Conservation (phyloP, 148 eudicot species). For the Camellia japonica region DNA sequence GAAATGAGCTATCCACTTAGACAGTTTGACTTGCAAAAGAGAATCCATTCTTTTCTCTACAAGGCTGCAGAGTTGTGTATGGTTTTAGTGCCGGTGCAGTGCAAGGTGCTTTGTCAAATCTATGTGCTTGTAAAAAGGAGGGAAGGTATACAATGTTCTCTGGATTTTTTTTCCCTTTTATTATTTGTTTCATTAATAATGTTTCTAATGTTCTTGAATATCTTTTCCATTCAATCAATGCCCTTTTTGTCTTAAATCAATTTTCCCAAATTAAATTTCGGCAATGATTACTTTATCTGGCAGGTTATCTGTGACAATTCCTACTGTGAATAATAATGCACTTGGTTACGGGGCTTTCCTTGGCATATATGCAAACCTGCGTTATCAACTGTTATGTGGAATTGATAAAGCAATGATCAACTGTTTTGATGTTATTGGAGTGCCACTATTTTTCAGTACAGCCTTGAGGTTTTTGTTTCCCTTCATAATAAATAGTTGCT, state of each 20-base stretch:
- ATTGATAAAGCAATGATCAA: constrained; percentile 61
- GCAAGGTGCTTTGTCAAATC: constrained; percentile 75
- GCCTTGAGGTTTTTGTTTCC: constrained; percentile 59
- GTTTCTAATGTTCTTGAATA: neutral
- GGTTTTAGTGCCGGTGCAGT: constrained; percentile 77
- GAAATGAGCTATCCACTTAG: constrained; percentile 83
- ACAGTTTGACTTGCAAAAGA: constrained; percentile 85
- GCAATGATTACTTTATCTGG: constrained; percentile 9
- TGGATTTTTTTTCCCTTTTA: neutral
- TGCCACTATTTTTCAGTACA: constrained; percentile 66
- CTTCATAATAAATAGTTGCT: neutral
- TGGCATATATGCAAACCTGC: constrained; percentile 74
- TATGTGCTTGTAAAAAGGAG: constrained; percentile 68
- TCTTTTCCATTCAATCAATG: neutral
- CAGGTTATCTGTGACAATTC: constrained; percentile 80
- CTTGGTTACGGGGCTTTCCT: constrained; percentile 96
- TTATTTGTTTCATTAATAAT: constrained; percentile 6
- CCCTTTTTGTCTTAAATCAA: neutral
- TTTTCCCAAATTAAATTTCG: neutral
- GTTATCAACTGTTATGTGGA: constrained; percentile 84
- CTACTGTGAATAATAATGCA: constrained; percentile 74
- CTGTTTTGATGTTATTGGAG: constrained; percentile 86
- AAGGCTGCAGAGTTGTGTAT: constrained; percentile 89
- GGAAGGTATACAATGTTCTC: constrained; percentile 55
- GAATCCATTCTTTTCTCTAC: constrained; percentile 84